Base-by-base conservation (phyloP, 2,329 filamentous ascomycete species). In the Mollisia scopiformis region DNA sequence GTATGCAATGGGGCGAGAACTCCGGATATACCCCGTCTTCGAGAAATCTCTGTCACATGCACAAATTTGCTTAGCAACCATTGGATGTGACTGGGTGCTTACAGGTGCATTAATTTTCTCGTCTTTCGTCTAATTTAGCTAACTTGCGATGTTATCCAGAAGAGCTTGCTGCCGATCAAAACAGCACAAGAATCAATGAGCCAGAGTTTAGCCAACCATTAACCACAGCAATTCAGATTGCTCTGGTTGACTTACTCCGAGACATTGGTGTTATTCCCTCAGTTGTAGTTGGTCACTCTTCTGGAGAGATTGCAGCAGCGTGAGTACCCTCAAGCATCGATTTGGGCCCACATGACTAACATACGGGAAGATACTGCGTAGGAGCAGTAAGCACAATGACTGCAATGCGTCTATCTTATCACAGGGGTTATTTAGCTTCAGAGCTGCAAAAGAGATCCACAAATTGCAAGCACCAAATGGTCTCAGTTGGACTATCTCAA, bases 1-100 rank as follows among this genome's bases (percentile, higher is more conserved):
- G 64, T 16, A 41, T 6, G 33, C 50, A 6, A 71, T 72, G 70
- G 70, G 67, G 1, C 35, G 31, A 16, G 65, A 68, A 25, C 57
- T 70, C 7, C 14, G 52, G 16, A 6, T 14, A 23, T 62, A 55
- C 30, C 1, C 46, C 5, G 7, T 30, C 23, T 57, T 68, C 68
- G 10, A 19, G 5, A 4, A 51, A 4, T 6, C 5, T 37, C 4
- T 37, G 4, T 5, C 11, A 13, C 30, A 33, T n/a, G n/a, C n/a
- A n/a, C n/a, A n/a, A n/a, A n/a, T n/a, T n/a, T n/a, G n/a, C n/a
- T n/a, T n/a, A n/a, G n/a, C n/a, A n/a, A n/a, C n/a, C n/a, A n/a
- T n/a, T n/a, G 30, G 30, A 13, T 33, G 30, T 13, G 13, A 33
- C 6, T 33, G 30, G 30, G 6, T 13, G 13, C 6, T 33, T 33